phyloP scores from a whole-genome alignment of 345 rosid genomes.

The Pelargonium nanum region DNA sequence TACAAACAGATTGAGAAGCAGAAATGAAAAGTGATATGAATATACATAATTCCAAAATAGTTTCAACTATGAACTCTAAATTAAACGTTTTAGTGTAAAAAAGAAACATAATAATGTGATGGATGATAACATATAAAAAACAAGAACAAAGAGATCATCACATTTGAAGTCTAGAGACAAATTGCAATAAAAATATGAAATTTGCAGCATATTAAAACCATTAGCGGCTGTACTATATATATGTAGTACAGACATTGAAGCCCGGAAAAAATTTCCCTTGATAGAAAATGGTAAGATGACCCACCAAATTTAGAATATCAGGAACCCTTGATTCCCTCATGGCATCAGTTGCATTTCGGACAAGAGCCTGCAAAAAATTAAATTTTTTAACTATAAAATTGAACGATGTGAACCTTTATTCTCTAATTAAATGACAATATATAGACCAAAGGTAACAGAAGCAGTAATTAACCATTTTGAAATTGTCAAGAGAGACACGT shows the following conservation, averaged over 20 bases:
- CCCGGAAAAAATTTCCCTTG: too few relatives aligned
- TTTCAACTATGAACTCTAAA: too few relatives aligned
- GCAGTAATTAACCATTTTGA: slow-evolving; percentile 44
- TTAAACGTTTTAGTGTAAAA: too few relatives aligned
- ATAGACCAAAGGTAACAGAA: neutral
- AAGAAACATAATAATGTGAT: too few relatives aligned
- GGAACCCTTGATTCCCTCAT: slow-evolving; percentile 74
- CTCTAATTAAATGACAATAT: neutral
- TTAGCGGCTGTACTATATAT: too few relatives aligned
- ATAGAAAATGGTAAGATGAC: neutral
- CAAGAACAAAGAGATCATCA: too few relatives aligned
- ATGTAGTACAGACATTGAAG: too few relatives aligned
- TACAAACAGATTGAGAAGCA: neutral
- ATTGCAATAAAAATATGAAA: too few relatives aligned
- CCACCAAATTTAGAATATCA: slow-evolving; percentile 62
- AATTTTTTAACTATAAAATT: neutral
- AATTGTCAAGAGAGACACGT: slow-evolving; percentile 55
- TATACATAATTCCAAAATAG: neutral
- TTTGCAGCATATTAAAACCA: too few relatives aligned
- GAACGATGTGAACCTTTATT: neutral
- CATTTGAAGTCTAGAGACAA: too few relatives aligned
- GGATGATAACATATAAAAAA: too few relatives aligned
- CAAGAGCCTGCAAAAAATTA: slow-evolving; percentile 64
- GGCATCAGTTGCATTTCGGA: slow-evolving; percentile 59
- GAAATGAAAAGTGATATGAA: neutral